Base-by-base conservation (phyloP, 169 alveolate species). In the Fabrea salina region DNA sequence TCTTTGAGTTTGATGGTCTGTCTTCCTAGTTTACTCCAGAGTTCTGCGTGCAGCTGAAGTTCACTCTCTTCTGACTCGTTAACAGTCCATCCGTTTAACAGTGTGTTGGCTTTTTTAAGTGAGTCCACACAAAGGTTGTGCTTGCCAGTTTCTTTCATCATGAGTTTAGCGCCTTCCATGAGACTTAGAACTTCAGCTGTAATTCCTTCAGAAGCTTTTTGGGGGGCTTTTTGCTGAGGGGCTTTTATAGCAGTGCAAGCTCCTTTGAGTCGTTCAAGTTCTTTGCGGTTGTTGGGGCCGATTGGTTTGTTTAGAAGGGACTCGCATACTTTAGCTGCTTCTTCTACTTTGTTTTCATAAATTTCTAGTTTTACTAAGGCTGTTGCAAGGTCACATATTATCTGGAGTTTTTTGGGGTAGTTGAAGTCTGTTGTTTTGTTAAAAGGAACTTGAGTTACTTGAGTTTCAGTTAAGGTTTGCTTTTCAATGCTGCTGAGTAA, bases 391-490 rank as follows among this genome's bases (percentile, higher is more conserved):
- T 89, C 90, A 2, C 93, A 85, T 66, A 91, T 83, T 11, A 89
- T 86, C 58, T 89, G 82, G 47, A 90, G 86, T 59, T 94, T 94
- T 19, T 89, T 88, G 44, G 83, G 87, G 40, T 87, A 84, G 54
- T 94, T 92, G 50, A 91, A 91, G 70, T 94, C 95, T n/a, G 86
- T 87, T 27, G 84, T 84, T 80, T 87, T 91, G 43, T 87, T 89
- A 43, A 89, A 88, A 39, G 89, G 79, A 39, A 87, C 89, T 0
- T 22, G 5, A 7, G 41, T 43, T 19, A 47, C 70, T 13, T 67
- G 70, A 8, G 8, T 22, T 25, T 6, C 47, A 8, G 49, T 44
- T 11, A 72, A 50, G 40, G 25, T 41, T 4, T 72, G 54, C 68
- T 91, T 89, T 56, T 89, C 87, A 32, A 94, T 83, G 3, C 90